Base-by-base conservation (phyloP, 2,329 filamentous ascomycete genomes). In the Xylariomycetidae sp. region DNA sequence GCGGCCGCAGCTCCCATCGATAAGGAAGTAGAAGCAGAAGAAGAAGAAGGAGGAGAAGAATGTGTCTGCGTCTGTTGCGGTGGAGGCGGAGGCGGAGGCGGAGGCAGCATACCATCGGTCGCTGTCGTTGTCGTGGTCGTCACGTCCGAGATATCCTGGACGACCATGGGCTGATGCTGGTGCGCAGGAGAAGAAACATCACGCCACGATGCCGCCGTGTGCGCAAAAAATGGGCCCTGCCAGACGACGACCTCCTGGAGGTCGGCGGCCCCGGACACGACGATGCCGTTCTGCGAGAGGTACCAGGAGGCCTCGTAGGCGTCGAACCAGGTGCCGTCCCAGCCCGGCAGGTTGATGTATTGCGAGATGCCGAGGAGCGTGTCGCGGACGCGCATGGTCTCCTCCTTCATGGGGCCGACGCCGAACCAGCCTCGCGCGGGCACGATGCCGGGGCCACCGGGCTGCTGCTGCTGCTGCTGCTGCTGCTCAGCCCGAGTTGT, bases 271-370 rank as follows among this genome's bases (percentile, higher is more conserved):
- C 73, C 69, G 8, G 82, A 73, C 32, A 88, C 77, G 28, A 65
- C 54, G 18, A 88, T 73, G 5, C 80, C 80, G 18, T 74, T 72
- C 31, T 74, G 68, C 25, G 70, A 71, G 3, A 94, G 62, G 51
- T 88, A 92, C 10, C 74, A 69, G 56, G 92, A 83, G 0, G 88
- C 80, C 54, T 92, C 87, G 38, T 85, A 73, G 0, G 79, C 64
- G 50, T 92, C 85, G 46, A 84, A 85, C 67, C 86, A 92, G 31
- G 85, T 76, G 4, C 85, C 85, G 38, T 83, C 74, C 40, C 81
- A 84, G 0, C 77, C 82, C 1, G 73, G 69, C 6, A 80, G 56
- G 25, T 67, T 69, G 42, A 74, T 69, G 14, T 62, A 62, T 44
- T 83, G 65, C 12, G 67, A 63, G 10, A 57, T 50, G 23, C 68